Base-by-base conservation (phyloP, 2,329 filamentous ascomycete species). In the Pseudogymnoascus sp. region DNA sequence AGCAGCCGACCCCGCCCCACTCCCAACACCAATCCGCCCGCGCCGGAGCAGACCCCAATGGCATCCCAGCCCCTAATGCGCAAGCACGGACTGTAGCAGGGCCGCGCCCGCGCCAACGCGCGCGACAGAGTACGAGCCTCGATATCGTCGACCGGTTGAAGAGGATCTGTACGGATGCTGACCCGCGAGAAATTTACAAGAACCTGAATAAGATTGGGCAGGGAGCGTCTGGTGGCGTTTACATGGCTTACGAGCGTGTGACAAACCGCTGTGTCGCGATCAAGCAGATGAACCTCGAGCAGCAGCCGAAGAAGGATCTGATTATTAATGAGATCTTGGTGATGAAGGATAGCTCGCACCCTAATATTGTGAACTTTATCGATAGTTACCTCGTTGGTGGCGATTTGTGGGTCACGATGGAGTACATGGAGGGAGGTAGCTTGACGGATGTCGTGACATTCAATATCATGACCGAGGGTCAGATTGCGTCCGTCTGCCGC, bases 321-420 rank as follows among this genome's bases (percentile, higher is more conserved):
- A 99, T 99, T 72, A 97, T 99, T 77, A 99, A 99, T 75, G 95
- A 99, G 74, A 99, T 99, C 69, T 78, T 99, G 64, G 95, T 99
- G 64, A 99, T 99, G 95, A 96, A 96, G 79, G 95, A 97, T 72
- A 97, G 93, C 80, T 95, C 91, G 64, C 95, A 99, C 74, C 93
- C 92, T 71, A 97, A 97, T 74, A 96, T 99, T 76, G 95, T 99
- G 77, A 99, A 99, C 76, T 99, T 97, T 76, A 93, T 97, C 78
- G 95, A 97, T 79, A 97, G 93, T 74, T 97, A 93, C 75, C 81
- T 99, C 10, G 89, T 93, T 64, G 84, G 86, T 11, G 90, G 93
- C 47, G 95, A 97, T 75, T 80, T 99, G 31, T 99, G 95, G 95
- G 95, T 99, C 1, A 91, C 97, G 35, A 99, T 99, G 95, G 95